phyloP scores from a whole-genome alignment of 1,139 yeast species.

The Scheffersomyces quercinus region DNA sequence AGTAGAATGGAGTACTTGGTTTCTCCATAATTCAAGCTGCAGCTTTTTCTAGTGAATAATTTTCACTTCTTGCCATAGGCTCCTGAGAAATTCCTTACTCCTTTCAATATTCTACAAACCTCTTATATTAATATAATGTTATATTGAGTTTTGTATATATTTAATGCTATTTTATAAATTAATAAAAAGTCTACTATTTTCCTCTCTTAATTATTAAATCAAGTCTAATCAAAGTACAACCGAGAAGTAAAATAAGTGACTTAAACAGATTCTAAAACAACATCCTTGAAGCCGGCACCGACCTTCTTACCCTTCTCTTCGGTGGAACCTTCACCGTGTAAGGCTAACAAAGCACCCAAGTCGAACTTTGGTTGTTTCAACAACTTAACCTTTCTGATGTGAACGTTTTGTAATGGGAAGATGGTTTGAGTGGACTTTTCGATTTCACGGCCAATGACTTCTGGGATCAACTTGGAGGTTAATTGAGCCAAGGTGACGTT shows the following conservation, averaged over 20 bases:
- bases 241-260: conserved; percentile 4
- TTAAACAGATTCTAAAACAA: conserved; percentile 65
- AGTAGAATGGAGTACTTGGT: too few relatives aligned
- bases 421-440: conserved; percentile 82
- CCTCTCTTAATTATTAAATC: background rate
- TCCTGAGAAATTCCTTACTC: too few relatives aligned
- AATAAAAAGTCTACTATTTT: conserved; percentile 1
- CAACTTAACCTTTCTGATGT: conserved; percentile 89
- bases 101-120: conserved; percentile 29
- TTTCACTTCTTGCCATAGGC: too few relatives aligned
- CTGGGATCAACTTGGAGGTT: conserved; percentile 86
- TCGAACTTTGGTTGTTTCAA: conserved; percentile 91
- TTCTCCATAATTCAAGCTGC: too few relatives aligned
- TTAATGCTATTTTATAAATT: conserved; percentile 1
- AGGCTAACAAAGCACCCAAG: conserved; percentile 82
- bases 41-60: too few relatives aligned
- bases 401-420: conserved; percentile 89
- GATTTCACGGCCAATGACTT: conserved; percentile 88
- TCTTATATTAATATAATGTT: too few relatives aligned
- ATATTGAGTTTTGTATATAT: background rate
- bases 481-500: conserved; percentile 85
- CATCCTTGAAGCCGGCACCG: conserved; percentile 82
- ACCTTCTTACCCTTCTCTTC: conserved; percentile 93
- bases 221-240: conserved; percentile 1
- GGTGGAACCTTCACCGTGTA: conserved; percentile 82